Base-by-base conservation (phyloP, 139 green algal genomes). In the Pseudopediastrum boryanum region DNA sequence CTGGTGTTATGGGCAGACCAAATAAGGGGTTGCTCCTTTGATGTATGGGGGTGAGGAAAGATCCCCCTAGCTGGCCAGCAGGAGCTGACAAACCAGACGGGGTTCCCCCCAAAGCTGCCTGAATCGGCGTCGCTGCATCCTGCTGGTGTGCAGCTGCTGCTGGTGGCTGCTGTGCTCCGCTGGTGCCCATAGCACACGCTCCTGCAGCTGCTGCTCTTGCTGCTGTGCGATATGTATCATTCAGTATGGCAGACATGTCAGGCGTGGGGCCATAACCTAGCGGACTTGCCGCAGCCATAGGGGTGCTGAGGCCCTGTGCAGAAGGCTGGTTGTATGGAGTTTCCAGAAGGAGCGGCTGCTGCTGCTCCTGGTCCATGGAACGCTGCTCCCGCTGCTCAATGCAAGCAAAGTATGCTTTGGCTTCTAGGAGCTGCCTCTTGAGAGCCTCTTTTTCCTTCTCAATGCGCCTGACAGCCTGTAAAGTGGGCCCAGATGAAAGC, bases 21-120 rank as follows among this genome's bases (percentile, higher is more conserved):
- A 78, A 78, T 27, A 78, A 39, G 0, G 71, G 71, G 35, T 78
- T 78, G 52, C 71, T 78, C 38, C 71, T 51, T n/a, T 52, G 52
- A 29, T 78, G 66, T 21, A 78, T 52, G 31, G 71, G 71, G 21
- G 71, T 78, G 8, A 78, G 16, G 13, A 78, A 78, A n/a, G n/a
- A n/a, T n/a, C n/a, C n/a, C n/a, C n/a, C n/a, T n/a, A n/a, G n/a
- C n/a, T n/a, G n/a, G n/a, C n/a, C n/a, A n/a, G n/a, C n/a, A n/a
- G n/a, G n/a, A n/a, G n/a, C n/a, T n/a, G n/a, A n/a, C n/a, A n/a
- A n/a, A n/a, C n/a, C n/a, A n/a, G n/a, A n/a, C n/a, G n/a, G n/a
- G n/a, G n/a, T n/a, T n/a, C n/a, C n/a, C n/a, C n/a, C n/a, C n/a
- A n/a, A n/a, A n/a, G n/a, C n/a, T n/a, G 71, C 50, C 51, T 7